These are phyloP conservation scores for Nematocida sp. DNA, from an alignment of 371 early-diverging fungal genomes.

Conservation along the genomic window DNA sequence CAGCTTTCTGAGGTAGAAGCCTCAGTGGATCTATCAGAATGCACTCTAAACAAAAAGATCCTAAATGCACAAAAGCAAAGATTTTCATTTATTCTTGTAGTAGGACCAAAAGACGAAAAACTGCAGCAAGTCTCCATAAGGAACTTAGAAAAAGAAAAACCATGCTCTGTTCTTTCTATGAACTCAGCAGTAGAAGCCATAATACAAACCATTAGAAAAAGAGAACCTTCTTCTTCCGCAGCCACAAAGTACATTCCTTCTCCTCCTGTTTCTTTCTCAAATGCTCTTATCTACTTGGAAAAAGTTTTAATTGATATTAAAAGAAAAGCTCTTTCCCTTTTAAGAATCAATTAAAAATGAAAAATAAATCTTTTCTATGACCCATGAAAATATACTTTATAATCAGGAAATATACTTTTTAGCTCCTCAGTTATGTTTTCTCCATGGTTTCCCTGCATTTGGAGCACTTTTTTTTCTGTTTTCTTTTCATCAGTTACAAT, in stretches of 20 bases:
- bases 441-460: slow-evolving; percentile 88
- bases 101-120: slow-evolving; percentile 81
- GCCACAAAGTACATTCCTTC: background rate
- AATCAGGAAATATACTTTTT: slow-evolving; percentile 16
- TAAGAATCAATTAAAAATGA: background rate
- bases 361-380: background rate
- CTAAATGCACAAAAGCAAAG: slow-evolving; percentile 78
- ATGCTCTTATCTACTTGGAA: background rate
- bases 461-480: slow-evolving; percentile 73
- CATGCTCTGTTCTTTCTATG: background rate
- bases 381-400: slow-evolving; percentile 43
- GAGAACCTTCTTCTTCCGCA: background rate
- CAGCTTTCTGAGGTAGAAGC: slow-evolving; percentile 71
- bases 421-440: slow-evolving; percentile 69
- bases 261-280: background rate
- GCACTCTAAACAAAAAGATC: slow-evolving; percentile 89
- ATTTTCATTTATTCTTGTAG: slow-evolving; percentile 83
- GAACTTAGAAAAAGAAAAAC: background rate
- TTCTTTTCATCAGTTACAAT: slow-evolving; percentile 80
- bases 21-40: slow-evolving; percentile 74
- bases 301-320: background rate
- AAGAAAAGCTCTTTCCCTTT: background rate
- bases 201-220: background rate
- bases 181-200: background rate
- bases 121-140: slow-evolving; percentile 71